Evolutionary conservation across 805 yeast species (phyloP).

Genomic region (Metschnikowia cubensis): DNA sequence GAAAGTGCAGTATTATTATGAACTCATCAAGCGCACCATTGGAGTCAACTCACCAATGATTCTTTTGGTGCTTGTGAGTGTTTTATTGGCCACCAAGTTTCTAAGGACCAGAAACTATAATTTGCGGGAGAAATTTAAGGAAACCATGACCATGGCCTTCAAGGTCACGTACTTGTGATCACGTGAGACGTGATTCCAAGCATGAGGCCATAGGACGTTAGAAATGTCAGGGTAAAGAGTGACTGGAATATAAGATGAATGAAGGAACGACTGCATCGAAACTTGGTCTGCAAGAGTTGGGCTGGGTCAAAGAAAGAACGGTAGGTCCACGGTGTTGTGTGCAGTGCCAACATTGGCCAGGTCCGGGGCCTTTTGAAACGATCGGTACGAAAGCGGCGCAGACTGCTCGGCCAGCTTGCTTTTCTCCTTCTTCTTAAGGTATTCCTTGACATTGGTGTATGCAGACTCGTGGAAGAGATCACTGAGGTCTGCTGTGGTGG

Average conservation of each 20-base stretch:
- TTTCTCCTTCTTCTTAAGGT: background rate
- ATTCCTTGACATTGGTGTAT: slow-evolving; percentile 21
- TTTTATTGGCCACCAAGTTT: slow-evolving; percentile 21
- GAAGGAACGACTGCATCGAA: background rate
- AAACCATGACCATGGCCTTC: slow-evolving; percentile 43
- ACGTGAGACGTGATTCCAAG: too few species aligned
- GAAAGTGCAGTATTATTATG: slow-evolving; percentile 1
- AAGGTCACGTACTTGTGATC: slow-evolving; percentile 32
- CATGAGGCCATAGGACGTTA: too few species aligned
- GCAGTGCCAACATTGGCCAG: background rate
- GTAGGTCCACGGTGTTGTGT: slow-evolving; percentile 35
- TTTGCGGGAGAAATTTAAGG: slow-evolving; percentile 27
- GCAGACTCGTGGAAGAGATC: slow-evolving; percentile 26
- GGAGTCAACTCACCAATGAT: slow-evolving; percentile 28
- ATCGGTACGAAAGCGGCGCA: slow-evolving; percentile 11
- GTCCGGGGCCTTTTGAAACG: slow-evolving; percentile 5
- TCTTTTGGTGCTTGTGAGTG: slow-evolving; percentile 19
- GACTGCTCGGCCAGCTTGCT: background rate
- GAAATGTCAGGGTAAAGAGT: background rate
- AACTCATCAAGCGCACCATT: slow-evolving; percentile 22
- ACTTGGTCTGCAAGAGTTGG: background rate
- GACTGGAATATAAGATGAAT: background rate
- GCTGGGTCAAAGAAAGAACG: slow-evolving; percentile 31
- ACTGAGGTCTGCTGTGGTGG: slow-evolving; percentile 14
- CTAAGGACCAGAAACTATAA: slow-evolving; percentile 24